Base-by-base conservation (phyloP, 805 yeast species). In the Wickerhamiella alocasiicola region DNA sequence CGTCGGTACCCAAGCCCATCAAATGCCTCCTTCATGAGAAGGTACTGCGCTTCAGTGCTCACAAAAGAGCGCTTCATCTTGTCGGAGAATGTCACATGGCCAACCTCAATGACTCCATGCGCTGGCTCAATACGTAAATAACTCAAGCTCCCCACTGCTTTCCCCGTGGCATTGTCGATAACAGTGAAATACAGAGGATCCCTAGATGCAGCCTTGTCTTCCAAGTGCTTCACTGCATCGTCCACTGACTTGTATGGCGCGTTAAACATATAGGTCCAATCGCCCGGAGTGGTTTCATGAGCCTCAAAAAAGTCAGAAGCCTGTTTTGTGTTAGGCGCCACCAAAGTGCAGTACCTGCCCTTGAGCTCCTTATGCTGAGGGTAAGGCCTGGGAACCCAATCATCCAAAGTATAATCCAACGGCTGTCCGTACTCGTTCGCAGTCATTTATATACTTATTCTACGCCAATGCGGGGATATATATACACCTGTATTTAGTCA, bases 11-110 rank as follows among this genome's bases (percentile, higher is more conserved):
- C 53, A 32, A 57, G 46, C 7, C 28, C 43, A 2, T 55, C 57
- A 36, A 59, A 56, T 2, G 53, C 60, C 34, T 56, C 47, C 27
- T 46, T 47, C 47, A 54, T 49, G 42, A 58, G 34, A 24, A 60
- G 46, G 43, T 49, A 59, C 36, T 53, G 52, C 2, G 57, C 59
- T 38, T 61, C 65, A 1, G 64, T 59, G 7, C 61, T 54, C 20
- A 49, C 44, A 4, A 52, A 46, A 6, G 60, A 58, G 27, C 51
- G 41, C 27, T 51, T 52, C 39, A 54, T 30, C 19, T 15, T 7
- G 2, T 42, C 46, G 1, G 57, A 44, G 41, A 52, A 56, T 25
- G 53, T 30, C 2, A 60, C 55, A 35, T 46, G 49, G 5, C 62
- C 63, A 9, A 55, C 49, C 42, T 59, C 64, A 6, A 55, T 44